These are phyloP conservation scores for Crithidia fasciculata DNA, from an alignment of 208 protist genomes.

Conservation along the genomic window DNA sequence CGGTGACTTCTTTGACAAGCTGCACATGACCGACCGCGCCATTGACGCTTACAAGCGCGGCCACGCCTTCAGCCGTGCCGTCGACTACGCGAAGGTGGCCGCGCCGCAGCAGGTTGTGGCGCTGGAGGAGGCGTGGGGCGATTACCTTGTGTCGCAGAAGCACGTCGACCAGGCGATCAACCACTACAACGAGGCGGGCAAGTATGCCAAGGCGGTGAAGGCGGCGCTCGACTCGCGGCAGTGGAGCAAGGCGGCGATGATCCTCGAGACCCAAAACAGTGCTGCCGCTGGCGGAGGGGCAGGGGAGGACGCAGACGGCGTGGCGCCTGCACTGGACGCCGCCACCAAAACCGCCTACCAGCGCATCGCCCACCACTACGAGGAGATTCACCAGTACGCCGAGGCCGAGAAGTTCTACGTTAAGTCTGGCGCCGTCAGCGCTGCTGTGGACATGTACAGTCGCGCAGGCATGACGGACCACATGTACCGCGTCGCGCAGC, in stretches of 20 bases:
- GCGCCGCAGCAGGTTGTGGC: constrained; percentile 82
- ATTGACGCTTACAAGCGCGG: constrained; percentile 95
- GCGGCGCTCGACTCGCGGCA: constrained; percentile 95
- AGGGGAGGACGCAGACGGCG: neutral
- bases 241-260: constrained; percentile 92
- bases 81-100: constrained; percentile 89
- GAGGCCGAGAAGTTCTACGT: constrained; percentile 96
- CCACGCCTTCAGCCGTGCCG: constrained; percentile 92
- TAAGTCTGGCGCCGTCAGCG: constrained; percentile 81
- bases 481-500: constrained; percentile 94
- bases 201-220: constrained; percentile 96
- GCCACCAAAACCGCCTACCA: constrained; percentile 82
- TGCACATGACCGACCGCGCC: constrained; percentile 92
- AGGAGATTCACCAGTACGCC: constrained; percentile 88
- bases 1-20: constrained; percentile 96
- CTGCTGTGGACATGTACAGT: constrained; percentile 97
- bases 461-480: constrained; percentile 92
- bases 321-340: constrained; percentile 28
- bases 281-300: constrained; percentile 29
- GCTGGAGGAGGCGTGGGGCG: constrained; percentile 96
- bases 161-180: constrained; percentile 97
- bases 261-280: constrained; percentile 78
- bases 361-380: constrained; percentile 95
- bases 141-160: constrained; percentile 95
- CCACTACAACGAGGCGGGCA: constrained; percentile 97